Conservation (phyloP, 1,139 yeast species). For the Hyphopichia khmerensis region DNA sequence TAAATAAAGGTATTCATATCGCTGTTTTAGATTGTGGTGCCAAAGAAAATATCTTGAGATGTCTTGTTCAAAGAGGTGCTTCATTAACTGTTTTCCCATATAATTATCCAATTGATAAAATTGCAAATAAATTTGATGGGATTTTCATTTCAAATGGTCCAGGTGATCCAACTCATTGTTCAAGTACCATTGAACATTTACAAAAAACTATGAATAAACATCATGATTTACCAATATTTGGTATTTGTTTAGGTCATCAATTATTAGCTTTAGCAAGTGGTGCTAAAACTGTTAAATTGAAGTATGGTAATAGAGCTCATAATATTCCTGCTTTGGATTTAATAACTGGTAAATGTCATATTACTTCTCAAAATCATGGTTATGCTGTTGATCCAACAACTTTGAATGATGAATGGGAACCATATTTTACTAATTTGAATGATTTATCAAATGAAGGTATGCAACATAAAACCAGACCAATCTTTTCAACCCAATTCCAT, state of each 20-base stretch:
- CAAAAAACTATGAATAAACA: constrained; percentile 63
- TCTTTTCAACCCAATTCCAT: constrained; percentile 95
- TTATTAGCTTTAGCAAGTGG: constrained; percentile 92
- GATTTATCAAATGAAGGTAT: constrained; percentile 97
- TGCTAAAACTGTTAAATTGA: constrained; percentile 87
- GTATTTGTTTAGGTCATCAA: constrained; percentile 97
- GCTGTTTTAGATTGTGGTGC: constrained; percentile 98
- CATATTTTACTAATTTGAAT: constrained; percentile 85
- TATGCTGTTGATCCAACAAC: constrained; percentile 90
- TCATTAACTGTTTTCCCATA: constrained; percentile 95
- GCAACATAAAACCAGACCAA: constrained; percentile 82
- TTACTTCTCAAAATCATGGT: constrained; percentile 98
- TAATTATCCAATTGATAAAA: constrained; percentile 87
- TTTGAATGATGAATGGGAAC: constrained; percentile 75
- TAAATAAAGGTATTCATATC: constrained; percentile 64
- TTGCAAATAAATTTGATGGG: constrained; percentile 92
- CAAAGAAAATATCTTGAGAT: constrained; percentile 92
- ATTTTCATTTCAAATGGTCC: constrained; percentile 95
- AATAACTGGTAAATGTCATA: constrained; percentile 88
- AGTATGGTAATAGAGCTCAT: constrained; percentile 98
- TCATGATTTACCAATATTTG: constrained; percentile 84
- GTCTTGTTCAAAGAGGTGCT: constrained; percentile 92
- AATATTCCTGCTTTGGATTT: constrained; percentile 94
- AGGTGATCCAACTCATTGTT: constrained; percentile 96
- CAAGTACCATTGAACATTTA: constrained; percentile 73